Evolutionary conservation across 257 asterid genomes (phyloP), one percentile per base, ranked within the genome.

Genomic region (Forsythia suspensa): DNA sequence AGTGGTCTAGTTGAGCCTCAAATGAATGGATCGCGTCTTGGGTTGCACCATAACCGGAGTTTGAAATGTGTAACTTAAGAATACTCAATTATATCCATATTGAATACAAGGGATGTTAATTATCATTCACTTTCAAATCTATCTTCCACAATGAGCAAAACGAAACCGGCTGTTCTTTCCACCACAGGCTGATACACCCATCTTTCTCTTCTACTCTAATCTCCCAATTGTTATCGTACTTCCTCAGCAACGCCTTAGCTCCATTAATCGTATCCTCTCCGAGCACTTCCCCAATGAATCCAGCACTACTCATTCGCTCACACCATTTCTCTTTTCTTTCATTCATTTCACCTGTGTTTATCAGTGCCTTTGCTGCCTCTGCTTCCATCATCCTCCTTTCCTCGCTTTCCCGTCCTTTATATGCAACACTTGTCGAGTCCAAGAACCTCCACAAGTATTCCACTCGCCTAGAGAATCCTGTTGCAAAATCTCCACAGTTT

Each of bases 341-440:
- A 43, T 90, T 94, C 98, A 92, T 88, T 79, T 90, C 97, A 15
- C 86, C 94, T 11, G 6, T 41, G 43, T 84, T 88, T 36, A 80
- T 70, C 82, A 94, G 74, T 9, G 85, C 92, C 84, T 92, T 89
- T 4, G 98, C 96, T 21, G 98, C 97, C 69, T 92, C 98, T 6
- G 92, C 93, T 77, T 94, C 98, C 92, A 94, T 85, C 96, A 94
- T 92, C 87, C 87, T 85, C 82, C 98, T 88, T 79, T 92, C 97
- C 0, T 94, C 94, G 63, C 94, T 89, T 79, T 92, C 97, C 0
- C 96, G 90, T 3, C 97, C 95, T 84, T 92, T 94, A 48, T 87
- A 92, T 9, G 98, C 98, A 0, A 79, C 83, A 39, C 97, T 94
- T 4, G 92, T 85, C 0, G 97, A 89, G 61, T 94, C 97, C 87